These are phyloP conservation scores for Paecilomyces fulvus DNA, from an alignment of 2,329 filamentous ascomycete genomes.

Conservation along the genomic window DNA sequence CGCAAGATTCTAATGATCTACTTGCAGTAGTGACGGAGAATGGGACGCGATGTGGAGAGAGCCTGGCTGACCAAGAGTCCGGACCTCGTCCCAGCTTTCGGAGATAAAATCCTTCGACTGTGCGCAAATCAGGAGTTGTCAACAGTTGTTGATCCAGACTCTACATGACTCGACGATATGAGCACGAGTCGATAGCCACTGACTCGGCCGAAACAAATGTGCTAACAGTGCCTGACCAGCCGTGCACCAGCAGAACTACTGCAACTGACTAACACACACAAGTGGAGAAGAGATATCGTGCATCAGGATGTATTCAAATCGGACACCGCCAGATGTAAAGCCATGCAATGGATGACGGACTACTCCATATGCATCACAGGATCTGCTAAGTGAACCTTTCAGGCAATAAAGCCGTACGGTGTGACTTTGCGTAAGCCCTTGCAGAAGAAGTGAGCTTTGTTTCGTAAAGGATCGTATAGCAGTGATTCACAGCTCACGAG, in stretches of 20 bases:
- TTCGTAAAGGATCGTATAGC: background rate
- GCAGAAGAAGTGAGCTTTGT: background rate
- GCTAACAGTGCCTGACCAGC: background rate
- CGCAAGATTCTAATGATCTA: background rate
- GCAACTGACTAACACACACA: background rate
- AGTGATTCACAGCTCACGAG: background rate
- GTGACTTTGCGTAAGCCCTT: background rate
- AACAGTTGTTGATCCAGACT: background rate
- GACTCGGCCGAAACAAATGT: background rate
- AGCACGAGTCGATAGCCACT: background rate
- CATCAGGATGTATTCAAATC: background rate
- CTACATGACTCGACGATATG: background rate
- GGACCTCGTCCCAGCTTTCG: background rate
- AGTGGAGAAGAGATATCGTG: background rate
- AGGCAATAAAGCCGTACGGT: background rate
- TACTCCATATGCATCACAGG: background rate
- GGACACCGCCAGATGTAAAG: background rate
- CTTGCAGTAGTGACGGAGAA: background rate
- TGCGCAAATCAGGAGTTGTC: background rate
- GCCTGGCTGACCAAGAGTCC: background rate
- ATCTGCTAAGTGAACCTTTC: background rate
- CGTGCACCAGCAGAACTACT: background rate
- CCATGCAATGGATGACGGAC: background rate
- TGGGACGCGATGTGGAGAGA: background rate
- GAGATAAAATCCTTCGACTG: background rate